phyloP scores from a whole-genome alignment of 2,329 filamentous ascomycete species.

The Lasiodiplodia gonubiensis region DNA sequence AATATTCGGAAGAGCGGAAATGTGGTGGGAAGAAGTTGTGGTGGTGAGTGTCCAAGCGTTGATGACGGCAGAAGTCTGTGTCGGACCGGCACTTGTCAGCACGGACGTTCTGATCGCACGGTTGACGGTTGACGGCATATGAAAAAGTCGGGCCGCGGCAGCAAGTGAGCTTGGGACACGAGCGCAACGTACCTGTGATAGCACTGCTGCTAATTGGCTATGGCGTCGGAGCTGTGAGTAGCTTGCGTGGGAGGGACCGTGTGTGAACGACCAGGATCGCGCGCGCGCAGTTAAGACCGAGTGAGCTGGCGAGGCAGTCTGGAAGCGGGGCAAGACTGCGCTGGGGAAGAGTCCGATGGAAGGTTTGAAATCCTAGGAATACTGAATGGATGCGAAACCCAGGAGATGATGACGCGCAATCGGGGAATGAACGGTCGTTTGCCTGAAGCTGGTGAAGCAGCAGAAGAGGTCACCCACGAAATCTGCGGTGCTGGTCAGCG shows the following conservation, averaged over 20 bases:
- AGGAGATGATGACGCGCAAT: slow-evolving; percentile 36
- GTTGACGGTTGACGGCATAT: slow-evolving; percentile 11
- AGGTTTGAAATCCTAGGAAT: slow-evolving; percentile 27
- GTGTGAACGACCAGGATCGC: slow-evolving; percentile 29
- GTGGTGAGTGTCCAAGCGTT: slow-evolving; percentile 27
- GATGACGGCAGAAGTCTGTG: slow-evolving; percentile 28
- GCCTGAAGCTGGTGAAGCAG: slow-evolving; percentile 35
- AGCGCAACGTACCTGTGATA: slow-evolving; percentile 30
- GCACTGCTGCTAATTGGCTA: slow-evolving; percentile 25
- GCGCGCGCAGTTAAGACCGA: slow-evolving; percentile 34
- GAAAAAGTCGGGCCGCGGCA: slow-evolving; percentile 12
- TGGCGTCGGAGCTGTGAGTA: slow-evolving; percentile 6
- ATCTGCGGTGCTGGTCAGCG: slow-evolving; percentile 38
- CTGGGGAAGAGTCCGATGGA: slow-evolving; percentile 20
- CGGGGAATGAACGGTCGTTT: slow-evolving; percentile 42
- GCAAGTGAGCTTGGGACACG: slow-evolving; percentile 30
- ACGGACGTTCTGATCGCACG: slow-evolving; percentile 28
- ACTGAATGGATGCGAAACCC: slow-evolving; percentile 37
- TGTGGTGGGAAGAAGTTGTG: slow-evolving; percentile 24
- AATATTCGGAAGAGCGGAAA: slow-evolving; percentile 28
- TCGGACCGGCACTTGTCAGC: slow-evolving; percentile 27
- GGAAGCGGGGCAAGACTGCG: slow-evolving; percentile 38
- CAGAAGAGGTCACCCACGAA: slow-evolving; percentile 36
- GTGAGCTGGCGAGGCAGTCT: slow-evolving; percentile 27
- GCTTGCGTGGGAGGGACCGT: slow-evolving; percentile 14